phyloP scores from a whole-genome alignment of 148 eudicot species.

The Silene latifolia region DNA sequence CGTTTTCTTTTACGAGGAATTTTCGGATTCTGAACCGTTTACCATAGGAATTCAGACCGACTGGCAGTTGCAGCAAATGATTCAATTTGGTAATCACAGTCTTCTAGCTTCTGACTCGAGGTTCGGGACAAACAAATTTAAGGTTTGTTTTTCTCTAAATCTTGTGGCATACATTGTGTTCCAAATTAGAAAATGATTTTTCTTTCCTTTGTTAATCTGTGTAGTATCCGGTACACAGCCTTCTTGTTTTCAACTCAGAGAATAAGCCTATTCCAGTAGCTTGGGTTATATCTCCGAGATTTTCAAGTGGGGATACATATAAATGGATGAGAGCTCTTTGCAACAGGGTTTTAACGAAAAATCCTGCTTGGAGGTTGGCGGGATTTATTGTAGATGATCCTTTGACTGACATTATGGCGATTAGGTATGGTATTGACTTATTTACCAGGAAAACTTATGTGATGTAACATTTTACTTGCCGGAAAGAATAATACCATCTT shows the following conservation, averaged over 20 bases:
- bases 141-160: slow-evolving; percentile 46
- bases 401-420: slow-evolving; percentile 51
- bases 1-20: slow-evolving; percentile 82
- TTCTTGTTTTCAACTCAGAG: slow-evolving; percentile 87
- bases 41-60: slow-evolving; percentile 85
- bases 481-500: neutral
- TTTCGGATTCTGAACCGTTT: slow-evolving; percentile 66
- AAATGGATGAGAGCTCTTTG: slow-evolving; percentile 96
- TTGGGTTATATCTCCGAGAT: slow-evolving; percentile 82
- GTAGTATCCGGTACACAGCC: slow-evolving; percentile 87
- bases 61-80: slow-evolving; percentile 98
- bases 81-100: slow-evolving; percentile 76
- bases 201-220: slow-evolving; percentile 25
- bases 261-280: slow-evolving; percentile 97
- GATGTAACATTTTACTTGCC: too few species aligned
- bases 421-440: slow-evolving; percentile 48
- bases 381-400: slow-evolving; percentile 93
- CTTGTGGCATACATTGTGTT: neutral
- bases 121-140: slow-evolving; percentile 74
- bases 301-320: slow-evolving; percentile 48
- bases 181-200: slow-evolving; percentile 18
- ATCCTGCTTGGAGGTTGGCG: slow-evolving; percentile 84
- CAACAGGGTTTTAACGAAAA: slow-evolving; percentile 70
- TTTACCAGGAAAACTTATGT: neutral
- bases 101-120: slow-evolving; percentile 76